Evolutionary conservation across 441 rosid species (phyloP), one percentile per base, ranked within the genome.

Genomic region (Francoa sonchifolia): DNA sequence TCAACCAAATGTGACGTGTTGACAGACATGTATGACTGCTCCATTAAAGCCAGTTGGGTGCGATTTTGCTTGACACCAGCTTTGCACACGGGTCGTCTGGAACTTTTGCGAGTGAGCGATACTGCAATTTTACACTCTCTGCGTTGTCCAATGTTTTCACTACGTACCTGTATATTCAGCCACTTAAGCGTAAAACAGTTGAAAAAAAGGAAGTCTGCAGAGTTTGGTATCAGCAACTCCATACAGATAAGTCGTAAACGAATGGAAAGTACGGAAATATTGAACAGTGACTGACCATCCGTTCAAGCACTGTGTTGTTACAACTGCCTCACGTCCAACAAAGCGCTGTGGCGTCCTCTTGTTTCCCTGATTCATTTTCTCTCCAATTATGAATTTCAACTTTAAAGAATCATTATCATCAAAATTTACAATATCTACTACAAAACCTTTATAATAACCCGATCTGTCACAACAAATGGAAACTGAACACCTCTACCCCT

Each of bases 301-400:
- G 56, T 89, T 85, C 59, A 89, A 72, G 81, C 98, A 89, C 48
- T 89, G 98, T 15, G 98, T 77, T 46, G 98, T 89, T 31, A 84
- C 94, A 51, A 89, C 74, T 47, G 98, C 98, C 68, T 84, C 89
- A 2, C 97, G 86, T 49, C 95, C 97, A 57, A 89, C 97, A 76
- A 89, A 89, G 41, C 92, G 90, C 55, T 70, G 72, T 0, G 97
- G 97, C 13, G 94, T 89, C 74, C 97, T 79, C 72, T 82, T 89
- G 74, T 89, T 84, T 41, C 97, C 97, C 95, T 89, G 76, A 33
- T 61, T 55, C 55, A 67, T 48, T 30, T 49, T 32, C 13, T 28
- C 62, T 52, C 58, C 37, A 48, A 52, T 18, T 13, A 22, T 67
- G 50, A 64, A 17, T 44, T 61, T 58, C 37, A 7, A 13, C 21